These are phyloP conservation scores for Pulicaria dysenterica DNA, from an alignment of 129 eudicot genomes.

Conservation along the genomic window DNA sequence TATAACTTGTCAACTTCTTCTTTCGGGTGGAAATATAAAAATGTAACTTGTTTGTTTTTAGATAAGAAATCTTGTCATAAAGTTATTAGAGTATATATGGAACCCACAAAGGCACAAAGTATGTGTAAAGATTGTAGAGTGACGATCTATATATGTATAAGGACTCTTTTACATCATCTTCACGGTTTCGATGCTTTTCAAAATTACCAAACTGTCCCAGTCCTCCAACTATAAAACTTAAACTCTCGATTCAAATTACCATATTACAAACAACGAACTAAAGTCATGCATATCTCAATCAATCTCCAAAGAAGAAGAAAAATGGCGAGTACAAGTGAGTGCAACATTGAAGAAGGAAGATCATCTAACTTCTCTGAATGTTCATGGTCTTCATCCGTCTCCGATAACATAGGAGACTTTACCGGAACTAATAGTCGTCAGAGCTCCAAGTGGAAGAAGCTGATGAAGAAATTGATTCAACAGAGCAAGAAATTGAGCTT, in stretches of 20 bases:
- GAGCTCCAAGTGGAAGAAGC: slow-evolving; percentile 45
- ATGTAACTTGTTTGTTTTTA: too few relatives aligned
- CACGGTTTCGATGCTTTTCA: too few relatives aligned
- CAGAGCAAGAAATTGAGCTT: slow-evolving; percentile 52
- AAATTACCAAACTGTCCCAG: slow-evolving; percentile 4
- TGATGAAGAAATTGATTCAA: slow-evolving; percentile 49
- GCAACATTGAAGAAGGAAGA: slow-evolving; percentile 4
- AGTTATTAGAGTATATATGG: background rate
- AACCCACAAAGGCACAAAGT: background rate
- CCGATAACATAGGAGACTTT: slow-evolving; percentile 59
- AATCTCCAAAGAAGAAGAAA: background rate
- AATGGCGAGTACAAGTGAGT: background rate
- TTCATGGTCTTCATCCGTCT: slow-evolving; percentile 32
- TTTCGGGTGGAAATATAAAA: too few relatives aligned
- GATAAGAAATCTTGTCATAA: too few relatives aligned
- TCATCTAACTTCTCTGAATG: slow-evolving; percentile 28
- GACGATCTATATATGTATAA: background rate
- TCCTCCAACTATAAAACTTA: background rate
- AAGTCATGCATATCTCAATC: background rate
- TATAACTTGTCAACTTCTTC: too few relatives aligned
- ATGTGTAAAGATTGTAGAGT: background rate
- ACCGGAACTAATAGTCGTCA: slow-evolving; percentile 22
- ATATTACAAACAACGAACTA: slow-evolving; percentile 5
- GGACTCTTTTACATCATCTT: background rate
- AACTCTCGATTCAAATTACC: background rate